phyloP scores from a whole-genome alignment of 2,329 filamentous ascomycete species.

The Ramularia collo-cygni region DNA sequence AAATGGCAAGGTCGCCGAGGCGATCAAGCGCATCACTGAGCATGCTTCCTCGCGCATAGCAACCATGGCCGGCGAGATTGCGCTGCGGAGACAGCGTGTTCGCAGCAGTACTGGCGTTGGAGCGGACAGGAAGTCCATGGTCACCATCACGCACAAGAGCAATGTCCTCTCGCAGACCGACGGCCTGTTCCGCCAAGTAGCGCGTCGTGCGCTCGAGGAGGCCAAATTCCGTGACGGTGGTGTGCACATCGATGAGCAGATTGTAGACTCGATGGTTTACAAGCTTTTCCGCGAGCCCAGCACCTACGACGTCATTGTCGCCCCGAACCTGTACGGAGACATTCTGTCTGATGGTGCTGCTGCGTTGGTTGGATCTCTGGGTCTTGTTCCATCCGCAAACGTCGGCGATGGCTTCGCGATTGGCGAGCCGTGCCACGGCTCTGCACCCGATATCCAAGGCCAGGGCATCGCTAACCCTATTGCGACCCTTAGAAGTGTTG shows the following conservation, averaged over 20 bases:
- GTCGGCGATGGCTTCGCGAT: constrained; percentile 93
- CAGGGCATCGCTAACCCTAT: constrained; percentile 92
- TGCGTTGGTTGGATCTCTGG: constrained; percentile 83
- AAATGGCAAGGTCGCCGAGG: constrained; percentile 80
- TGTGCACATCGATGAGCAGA: constrained; percentile 76
- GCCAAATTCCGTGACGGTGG: constrained; percentile 57
- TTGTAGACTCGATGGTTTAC: constrained; percentile 99
- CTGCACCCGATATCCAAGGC: constrained; percentile 91
- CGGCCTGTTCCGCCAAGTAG: constrained; percentile 81
- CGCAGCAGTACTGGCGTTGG: constrained; percentile 52
- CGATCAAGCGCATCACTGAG: constrained; percentile 93
- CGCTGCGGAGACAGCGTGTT: constrained; percentile 75
- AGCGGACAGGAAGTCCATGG: constrained; percentile 64
- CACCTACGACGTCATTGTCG: constrained; percentile 96
- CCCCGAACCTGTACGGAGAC: constrained; percentile 95
- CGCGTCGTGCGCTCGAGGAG: constrained; percentile 63
- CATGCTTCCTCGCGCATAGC: constrained; percentile 80
- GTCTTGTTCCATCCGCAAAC: constrained; percentile 90
- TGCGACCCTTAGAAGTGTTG: constrained; percentile 83
- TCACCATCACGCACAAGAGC: constrained; percentile 97
- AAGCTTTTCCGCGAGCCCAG: constrained; percentile 96
- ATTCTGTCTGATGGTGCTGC: constrained; percentile 93
- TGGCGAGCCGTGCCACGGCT: constrained; percentile 95
- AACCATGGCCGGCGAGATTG: constrained; percentile 90
- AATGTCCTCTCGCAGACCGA: constrained; percentile 97